These are phyloP conservation scores for Isoetes engelmannii DNA, from an alignment of 83 land plant genomes.

Conservation along the genomic window DNA sequence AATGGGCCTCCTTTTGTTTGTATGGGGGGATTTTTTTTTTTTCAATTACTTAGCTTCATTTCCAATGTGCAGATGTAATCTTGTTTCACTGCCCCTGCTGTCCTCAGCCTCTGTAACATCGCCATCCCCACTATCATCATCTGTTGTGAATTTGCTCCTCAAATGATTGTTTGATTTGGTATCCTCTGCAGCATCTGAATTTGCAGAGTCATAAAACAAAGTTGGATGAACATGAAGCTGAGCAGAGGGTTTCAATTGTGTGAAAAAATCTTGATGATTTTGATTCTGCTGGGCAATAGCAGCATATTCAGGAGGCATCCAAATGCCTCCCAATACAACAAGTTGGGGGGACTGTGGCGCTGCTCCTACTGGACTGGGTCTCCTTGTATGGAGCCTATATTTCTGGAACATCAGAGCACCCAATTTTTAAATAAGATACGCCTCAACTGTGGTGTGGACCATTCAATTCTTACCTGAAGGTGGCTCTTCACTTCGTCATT, in stretches of 20 bases:
- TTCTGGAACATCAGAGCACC: constrained; percentile 1
- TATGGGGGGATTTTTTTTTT: no score
- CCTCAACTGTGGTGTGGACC: not conserved
- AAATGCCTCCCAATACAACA: constrained; percentile 12
- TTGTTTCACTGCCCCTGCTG: constrained; percentile 2
- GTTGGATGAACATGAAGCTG: not conserved
- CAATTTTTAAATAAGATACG: not conserved
- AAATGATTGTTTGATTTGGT: not conserved
- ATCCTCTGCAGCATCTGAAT: not conserved
- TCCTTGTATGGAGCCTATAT: constrained; percentile 11
- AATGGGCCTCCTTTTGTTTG: no score
- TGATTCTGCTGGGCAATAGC: not conserved
- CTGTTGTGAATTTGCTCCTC: not conserved
- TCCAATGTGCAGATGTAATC: no score
- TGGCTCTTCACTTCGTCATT: constrained; percentile 78
- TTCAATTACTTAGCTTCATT: no score
- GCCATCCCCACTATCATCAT: constrained; percentile 14
- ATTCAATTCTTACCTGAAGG: constrained; percentile 56
- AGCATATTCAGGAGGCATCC: constrained; percentile 13
- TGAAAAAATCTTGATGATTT: not conserved
- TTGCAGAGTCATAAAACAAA: not conserved
- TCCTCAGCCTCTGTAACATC: constrained; percentile 17
- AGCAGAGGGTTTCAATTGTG: not conserved
- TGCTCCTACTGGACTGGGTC: constrained; percentile 8
- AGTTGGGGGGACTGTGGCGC: constrained; percentile 9